Percentiles rank a stretch among this genome's conserved stretches.
Evolutionary conservation across 805 yeast genomes (phyloP).

Genomic region (Metschnikowia matae): DNA sequence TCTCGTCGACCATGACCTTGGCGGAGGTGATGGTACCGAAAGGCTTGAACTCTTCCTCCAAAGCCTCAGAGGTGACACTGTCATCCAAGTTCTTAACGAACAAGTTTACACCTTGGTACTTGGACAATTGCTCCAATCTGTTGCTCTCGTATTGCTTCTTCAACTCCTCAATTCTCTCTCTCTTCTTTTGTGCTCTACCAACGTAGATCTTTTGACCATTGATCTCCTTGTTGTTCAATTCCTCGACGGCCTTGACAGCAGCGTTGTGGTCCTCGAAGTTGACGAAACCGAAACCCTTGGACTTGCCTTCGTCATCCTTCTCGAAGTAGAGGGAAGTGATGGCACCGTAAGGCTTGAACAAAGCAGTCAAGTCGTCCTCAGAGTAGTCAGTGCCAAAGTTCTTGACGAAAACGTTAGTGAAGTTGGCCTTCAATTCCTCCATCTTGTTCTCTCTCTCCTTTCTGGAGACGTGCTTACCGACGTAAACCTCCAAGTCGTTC

Average conservation of each 20-base stretch:
- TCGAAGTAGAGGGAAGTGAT: slow-evolving; percentile 82
- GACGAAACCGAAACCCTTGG: slow-evolving; percentile 94
- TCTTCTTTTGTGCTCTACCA: slow-evolving; percentile 98
- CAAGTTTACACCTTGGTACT: slow-evolving; percentile 96
- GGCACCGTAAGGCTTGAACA: slow-evolving; percentile 71
- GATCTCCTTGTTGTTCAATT: slow-evolving; percentile 80
- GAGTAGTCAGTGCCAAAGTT: slow-evolving; percentile 72
- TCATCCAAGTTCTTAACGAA: slow-evolving; percentile 97
- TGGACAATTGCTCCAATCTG: slow-evolving; percentile 84
- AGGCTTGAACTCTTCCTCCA: slow-evolving; percentile 87
- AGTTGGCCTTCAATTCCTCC: slow-evolving; percentile 86
- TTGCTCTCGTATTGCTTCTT: slow-evolving; percentile 91
- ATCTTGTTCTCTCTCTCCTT: slow-evolving; percentile 92
- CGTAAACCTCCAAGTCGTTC: slow-evolving; percentile 93
- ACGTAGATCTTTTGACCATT: slow-evolving; percentile 86
- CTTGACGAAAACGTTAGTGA: slow-evolving; percentile 94
- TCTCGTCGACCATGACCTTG: slow-evolving; percentile 91
- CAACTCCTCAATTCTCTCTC: slow-evolving; percentile 94
- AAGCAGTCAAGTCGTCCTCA: slow-evolving; percentile 64
- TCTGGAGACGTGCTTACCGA: slow-evolving; percentile 88
- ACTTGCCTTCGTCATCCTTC: slow-evolving; percentile 79
- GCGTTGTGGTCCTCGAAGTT: slow-evolving; percentile 84
- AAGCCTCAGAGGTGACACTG: slow-evolving; percentile 82
- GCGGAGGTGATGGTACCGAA: slow-evolving; percentile 95
- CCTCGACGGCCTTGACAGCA: slow-evolving; percentile 90